Base-by-base conservation (phyloP, 768 basidiomycete species). In the Myochromella boudieri region DNA sequence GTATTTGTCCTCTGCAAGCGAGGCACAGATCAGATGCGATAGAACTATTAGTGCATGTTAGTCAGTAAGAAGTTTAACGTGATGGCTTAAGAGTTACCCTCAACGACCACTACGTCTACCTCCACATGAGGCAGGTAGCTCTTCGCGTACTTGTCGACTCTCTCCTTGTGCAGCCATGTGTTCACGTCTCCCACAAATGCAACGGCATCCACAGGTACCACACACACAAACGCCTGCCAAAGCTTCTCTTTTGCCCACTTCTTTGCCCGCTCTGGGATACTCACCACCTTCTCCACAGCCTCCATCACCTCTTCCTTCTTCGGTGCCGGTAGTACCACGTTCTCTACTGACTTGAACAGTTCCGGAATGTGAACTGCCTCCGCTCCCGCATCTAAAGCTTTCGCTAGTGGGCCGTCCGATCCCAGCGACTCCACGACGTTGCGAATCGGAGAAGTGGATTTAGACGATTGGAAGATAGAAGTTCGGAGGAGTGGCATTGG, bases 1-100 rank as follows among this genome's bases (percentile, higher is more conserved):
- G 58, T 85, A 92, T 15, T 76, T 74, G 66, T 95, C 91, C 62
- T 93, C 92, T 1, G 73, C 71, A 11, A 94, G 67, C 3, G 91
- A 93, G 0, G 84, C 80, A 48, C 82, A 85, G 6, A 78, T 74
- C 6, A 93, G 69, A 39, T 77, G 74, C 1, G 85, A 78, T 3
- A 94, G 70, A 4, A 81, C 90, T 91, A 54, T n/a, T n/a, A n/a
- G n/a, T n/a, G n/a, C n/a, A n/a, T n/a, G n/a, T n/a, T n/a, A n/a
- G n/a, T n/a, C n/a, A n/a, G n/a, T n/a, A n/a, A n/a, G n/a, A n/a
- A n/a, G n/a, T n/a, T n/a, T n/a, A n/a, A n/a, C n/a, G n/a, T n/a
- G n/a, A n/a, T n/a, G n/a, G n/a, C n/a, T n/a, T 4, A 10, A 31
- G 24, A 69, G 67, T 2, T 45, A 88, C 88, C 82, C 68, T 86